A percentile compares a stretch with the other conserved stretches of the same genome.
Conservation (phyloP, 805 yeast genomes). For the Ogataea chonburiensis region DNA sequence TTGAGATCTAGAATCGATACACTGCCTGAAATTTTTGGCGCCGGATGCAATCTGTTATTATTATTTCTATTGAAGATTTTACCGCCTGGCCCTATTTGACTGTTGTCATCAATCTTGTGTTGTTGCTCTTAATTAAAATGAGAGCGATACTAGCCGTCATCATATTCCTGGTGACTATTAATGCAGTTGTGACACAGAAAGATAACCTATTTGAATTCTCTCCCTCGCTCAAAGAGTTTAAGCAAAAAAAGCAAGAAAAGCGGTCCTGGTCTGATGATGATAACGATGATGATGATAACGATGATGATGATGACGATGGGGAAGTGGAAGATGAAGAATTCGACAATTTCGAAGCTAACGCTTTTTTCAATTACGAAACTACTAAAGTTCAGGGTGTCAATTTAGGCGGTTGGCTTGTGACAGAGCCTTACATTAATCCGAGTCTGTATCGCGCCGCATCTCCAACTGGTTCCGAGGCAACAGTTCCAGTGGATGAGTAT, state of each 20-base stretch:
- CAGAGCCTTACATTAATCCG: conserved; percentile 72
- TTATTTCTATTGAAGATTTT: no score
- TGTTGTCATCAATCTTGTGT: no score
- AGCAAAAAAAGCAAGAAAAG: conserved; percentile 7
- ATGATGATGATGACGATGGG: not conserved
- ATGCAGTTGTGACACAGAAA: conserved; percentile 1
- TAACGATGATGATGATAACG: conserved; percentile 4
- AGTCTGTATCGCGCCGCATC: conserved; percentile 45
- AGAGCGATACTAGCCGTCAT: no score
- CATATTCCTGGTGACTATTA: not conserved
- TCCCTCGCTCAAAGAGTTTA: conserved; percentile 10
- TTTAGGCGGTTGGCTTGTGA: conserved; percentile 71
- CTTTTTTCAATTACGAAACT: conserved; percentile 22
- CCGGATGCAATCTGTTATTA: no score
- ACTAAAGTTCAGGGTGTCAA: conserved; percentile 45
- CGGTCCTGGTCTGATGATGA: conserved; percentile 11
- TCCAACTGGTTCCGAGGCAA: conserved; percentile 31
- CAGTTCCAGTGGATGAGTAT: conserved; percentile 61
- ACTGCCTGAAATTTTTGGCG: no score
- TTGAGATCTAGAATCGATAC: no score
- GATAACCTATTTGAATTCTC: conserved; percentile 10
- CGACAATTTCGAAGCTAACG: conserved; percentile 1
- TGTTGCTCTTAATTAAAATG: no score
- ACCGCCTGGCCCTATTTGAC: no score
- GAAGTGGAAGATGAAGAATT: conserved; percentile 3